These are phyloP conservation scores for Rhizoctonia solani DNA, from an alignment of 1,284 basidiomycete genomes.

Conservation along the genomic window DNA sequence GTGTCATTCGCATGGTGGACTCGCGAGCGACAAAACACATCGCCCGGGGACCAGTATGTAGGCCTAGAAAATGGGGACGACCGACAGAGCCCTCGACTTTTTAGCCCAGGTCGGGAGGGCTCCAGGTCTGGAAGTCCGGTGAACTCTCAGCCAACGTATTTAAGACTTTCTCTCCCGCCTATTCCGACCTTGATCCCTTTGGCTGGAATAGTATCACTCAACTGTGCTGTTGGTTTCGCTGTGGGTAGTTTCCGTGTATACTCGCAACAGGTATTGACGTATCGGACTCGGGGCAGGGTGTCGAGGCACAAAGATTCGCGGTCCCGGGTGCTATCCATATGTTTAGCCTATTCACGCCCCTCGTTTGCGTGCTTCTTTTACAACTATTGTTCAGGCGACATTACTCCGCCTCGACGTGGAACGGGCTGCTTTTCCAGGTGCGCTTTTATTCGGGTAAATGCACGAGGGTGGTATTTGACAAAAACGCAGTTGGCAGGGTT, in stretches of 20 bases:
- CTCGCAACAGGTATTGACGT: background rate
- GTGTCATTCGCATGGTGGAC: slow-evolving; percentile 24
- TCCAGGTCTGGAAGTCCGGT: background rate
- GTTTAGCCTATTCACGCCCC: slow-evolving; percentile 24
- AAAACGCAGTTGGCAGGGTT: background rate
- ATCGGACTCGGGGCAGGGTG: slow-evolving; percentile 3
- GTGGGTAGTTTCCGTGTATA: background rate
- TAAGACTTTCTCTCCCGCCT: background rate
- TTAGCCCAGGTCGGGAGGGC: background rate
- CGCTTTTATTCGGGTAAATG: background rate
- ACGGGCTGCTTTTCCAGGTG: slow-evolving; percentile 17
- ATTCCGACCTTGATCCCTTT: background rate
- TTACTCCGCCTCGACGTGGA: slow-evolving; percentile 12
- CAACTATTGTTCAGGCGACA: slow-evolving; percentile 6
- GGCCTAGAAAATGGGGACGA: slow-evolving; percentile 26
- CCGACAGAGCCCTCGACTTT: background rate
- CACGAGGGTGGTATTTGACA: background rate
- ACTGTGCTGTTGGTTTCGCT: slow-evolving; percentile 17
- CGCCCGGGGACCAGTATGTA: slow-evolving; percentile 19
- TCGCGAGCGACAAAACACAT: background rate
- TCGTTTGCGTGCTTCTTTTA: slow-evolving; percentile 14
- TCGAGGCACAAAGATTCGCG: slow-evolving; percentile 26
- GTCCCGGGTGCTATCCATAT: slow-evolving; percentile 22
- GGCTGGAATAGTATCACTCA: slow-evolving; percentile 2
- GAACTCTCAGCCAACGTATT: background rate